Evolutionary conservation across 768 basidiomycete genomes (phyloP).

Genomic region (Serendipita sp.): DNA sequence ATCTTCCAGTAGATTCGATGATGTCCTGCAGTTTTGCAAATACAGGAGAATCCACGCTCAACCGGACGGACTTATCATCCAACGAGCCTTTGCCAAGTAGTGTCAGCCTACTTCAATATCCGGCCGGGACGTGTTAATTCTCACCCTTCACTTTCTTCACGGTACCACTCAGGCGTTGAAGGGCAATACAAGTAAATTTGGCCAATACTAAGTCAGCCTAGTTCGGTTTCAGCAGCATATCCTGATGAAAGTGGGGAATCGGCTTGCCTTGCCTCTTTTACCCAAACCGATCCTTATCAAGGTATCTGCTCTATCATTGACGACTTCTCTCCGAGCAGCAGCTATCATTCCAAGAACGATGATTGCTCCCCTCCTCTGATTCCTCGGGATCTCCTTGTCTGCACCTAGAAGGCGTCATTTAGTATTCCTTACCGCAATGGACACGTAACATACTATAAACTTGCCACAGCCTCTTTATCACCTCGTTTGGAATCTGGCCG

Average conservation of each 20-base stretch:
- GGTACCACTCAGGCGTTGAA: conserved; percentile 85
- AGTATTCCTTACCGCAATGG: background rate
- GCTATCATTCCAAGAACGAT: conserved; percentile 97
- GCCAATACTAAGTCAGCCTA: conserved; percentile 82
- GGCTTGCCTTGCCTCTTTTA: conserved; percentile 55
- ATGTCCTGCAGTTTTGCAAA: conserved; percentile 70
- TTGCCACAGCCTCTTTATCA: conserved; percentile 87
- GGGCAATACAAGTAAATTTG: conserved; percentile 82
- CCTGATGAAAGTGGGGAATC: background rate
- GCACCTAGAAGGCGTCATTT: conserved; percentile 37
- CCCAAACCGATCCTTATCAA: conserved; percentile 82
- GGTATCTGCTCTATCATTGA: conserved; percentile 68
- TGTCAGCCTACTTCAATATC: conserved; percentile 4
- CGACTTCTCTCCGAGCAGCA: conserved; percentile 58
- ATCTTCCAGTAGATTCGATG: conserved; percentile 65
- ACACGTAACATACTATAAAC: conserved; percentile 61
- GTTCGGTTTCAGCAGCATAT: background rate
- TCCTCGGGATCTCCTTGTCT: conserved; percentile 53
- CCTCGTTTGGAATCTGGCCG: conserved; percentile 63
- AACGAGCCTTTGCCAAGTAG: conserved; percentile 28
- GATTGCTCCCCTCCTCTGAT: conserved; percentile 86
- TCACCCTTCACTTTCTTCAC: conserved; percentile 93
- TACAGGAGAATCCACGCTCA: conserved; percentile 75
- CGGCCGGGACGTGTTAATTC: conserved; percentile 8
- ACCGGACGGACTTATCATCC: conserved; percentile 46